Evolutionary conservation across 1,284 basidiomycete species (phyloP).

Genomic region (Cutaneotrichosporon sp.): DNA sequence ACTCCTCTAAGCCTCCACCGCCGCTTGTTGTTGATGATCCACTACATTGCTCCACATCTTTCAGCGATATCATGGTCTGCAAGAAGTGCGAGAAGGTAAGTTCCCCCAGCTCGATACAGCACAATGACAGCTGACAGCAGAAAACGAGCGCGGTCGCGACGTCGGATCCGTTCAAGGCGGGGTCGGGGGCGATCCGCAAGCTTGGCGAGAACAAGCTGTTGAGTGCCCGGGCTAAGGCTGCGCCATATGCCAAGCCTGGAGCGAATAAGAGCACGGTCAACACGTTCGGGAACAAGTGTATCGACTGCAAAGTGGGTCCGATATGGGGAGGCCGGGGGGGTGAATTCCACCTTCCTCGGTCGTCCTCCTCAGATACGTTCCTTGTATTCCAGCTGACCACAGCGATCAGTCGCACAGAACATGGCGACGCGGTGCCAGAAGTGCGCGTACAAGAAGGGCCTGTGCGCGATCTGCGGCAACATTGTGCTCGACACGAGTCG

Average conservation of each 20-base stretch:
- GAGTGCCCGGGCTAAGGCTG: slow-evolving; percentile 38
- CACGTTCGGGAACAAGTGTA: slow-evolving; percentile 51
- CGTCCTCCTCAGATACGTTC: not conserved
- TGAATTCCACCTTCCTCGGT: not conserved
- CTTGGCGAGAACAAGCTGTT: slow-evolving; percentile 55
- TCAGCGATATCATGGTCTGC: slow-evolving; percentile 48
- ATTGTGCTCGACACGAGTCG: slow-evolving; percentile 47
- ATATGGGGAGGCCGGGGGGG: not conserved
- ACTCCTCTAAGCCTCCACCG: slow-evolving; percentile 5
- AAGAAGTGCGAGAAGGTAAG: slow-evolving; percentile 55
- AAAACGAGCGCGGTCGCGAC: slow-evolving; percentile 50
- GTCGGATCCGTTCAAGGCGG: slow-evolving; percentile 47
- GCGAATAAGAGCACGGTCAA: slow-evolving; percentile 37
- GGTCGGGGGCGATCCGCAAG: slow-evolving; percentile 36
- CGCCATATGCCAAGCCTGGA: slow-evolving; percentile 44
- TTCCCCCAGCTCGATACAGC: not conserved
- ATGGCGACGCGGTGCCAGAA: slow-evolving; percentile 52
- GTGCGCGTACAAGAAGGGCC: slow-evolving; percentile 54
- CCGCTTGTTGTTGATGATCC: not conserved
- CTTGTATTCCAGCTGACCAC: slow-evolving; percentile 10
- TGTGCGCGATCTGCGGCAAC: slow-evolving; percentile 52
- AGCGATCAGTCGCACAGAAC: slow-evolving; percentile 47
- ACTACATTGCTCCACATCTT: not conserved
- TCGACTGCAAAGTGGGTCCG: slow-evolving; percentile 50
- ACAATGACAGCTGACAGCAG: slow-evolving; percentile 27